Evolutionary conservation across 352 stramenopile species (phyloP), one percentile per base, ranked within the genome.

Genomic region (Phytophthora sansomeana): DNA sequence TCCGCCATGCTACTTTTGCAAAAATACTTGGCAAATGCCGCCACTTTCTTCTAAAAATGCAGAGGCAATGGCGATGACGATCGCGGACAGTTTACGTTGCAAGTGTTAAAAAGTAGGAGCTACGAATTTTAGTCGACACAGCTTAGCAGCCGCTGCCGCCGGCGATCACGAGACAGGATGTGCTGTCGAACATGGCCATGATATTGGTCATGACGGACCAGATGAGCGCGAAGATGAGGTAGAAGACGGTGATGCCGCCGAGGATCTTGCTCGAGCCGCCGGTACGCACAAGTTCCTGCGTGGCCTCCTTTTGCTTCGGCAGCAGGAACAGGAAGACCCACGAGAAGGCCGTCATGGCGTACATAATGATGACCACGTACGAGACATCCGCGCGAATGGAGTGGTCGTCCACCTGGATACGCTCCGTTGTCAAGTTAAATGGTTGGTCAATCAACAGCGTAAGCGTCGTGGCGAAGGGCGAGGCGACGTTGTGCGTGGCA

Each of bases 291-390:
- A 78, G 60, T 21, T 69, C 65, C 46, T 78, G 70, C 10, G 65
- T 78, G 9, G 51, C 70, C 41, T 70, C 66, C 56, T 78, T 78
- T 30, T 78, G 70, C 16, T 43, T 70, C 24, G 85, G 67, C 4
- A 75, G 26, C 5, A 75, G 44, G 2, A 69, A 14, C 24, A 75
- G 13, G 26, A 75, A 75, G 2, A 71, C 60, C 60, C 61, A 75
- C 17, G 67, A 75, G 29, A 75, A 75, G 14, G 44, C 16, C n/a
- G 67, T 71, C 67, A 75, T 75, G 0, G 50, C 53, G 50, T 75
- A 75, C 67, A 75, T 75, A 35, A 75, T 81, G 24, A 86, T 54
- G 6, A 85, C 49, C 6, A 57, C 26, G 26, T 83, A 80, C 11
- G 81, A 61, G 14, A 87, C 58, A 7, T 90, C 70, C 17, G 51